phyloP scores from a whole-genome alignment of 805 yeast species.

The Cyberlindnera japonica region DNA sequence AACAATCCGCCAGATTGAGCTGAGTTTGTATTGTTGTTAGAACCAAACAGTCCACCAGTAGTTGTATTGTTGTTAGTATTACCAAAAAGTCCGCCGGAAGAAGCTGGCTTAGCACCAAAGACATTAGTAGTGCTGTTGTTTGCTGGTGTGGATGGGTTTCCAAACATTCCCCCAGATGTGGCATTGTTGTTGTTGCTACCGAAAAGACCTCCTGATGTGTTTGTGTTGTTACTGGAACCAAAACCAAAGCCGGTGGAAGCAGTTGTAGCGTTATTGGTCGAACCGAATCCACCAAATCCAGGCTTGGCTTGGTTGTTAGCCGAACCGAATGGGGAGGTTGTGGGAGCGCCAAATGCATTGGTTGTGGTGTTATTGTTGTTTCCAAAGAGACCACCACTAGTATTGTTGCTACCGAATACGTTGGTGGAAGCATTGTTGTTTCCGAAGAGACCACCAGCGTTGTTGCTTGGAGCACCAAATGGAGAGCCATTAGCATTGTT shows the following conservation, averaged over 20 bases:
- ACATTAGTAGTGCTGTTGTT: constrained; percentile 28
- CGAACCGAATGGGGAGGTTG: constrained; percentile 12
- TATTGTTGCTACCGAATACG: constrained; percentile 16
- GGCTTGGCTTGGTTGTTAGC: constrained; percentile 12
- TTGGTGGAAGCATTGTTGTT: constrained; percentile 4
- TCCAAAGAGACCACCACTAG: constrained; percentile 17
- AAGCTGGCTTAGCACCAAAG: constrained; percentile 23
- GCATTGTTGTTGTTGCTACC: constrained; percentile 30
- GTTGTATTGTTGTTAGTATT: constrained; percentile 19
- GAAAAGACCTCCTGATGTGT: constrained; percentile 37
- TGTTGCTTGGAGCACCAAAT: constrained; percentile 22
- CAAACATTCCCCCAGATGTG: constrained; percentile 38
- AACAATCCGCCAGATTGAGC: constrained; percentile 33
- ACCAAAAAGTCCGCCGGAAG: constrained; percentile 43
- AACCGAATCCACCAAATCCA: constrained; percentile 25
- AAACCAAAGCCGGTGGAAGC: constrained; percentile 20
- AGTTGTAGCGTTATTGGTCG: constrained; percentile 11
- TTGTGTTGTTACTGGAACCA: constrained; percentile 21
- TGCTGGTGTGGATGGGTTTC: constrained; percentile 29
- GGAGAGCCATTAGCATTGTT: constrained; percentile 21
- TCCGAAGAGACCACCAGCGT: constrained; percentile 24
- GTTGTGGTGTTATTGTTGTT: constrained; percentile 2
- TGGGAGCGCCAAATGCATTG: constrained; percentile 14
- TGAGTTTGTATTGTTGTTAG: constrained; percentile 11
- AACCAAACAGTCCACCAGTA: constrained; percentile 20